These are phyloP conservation scores for Haemoproteus tartakovskyi DNA, from an alignment of 169 alveolate genomes.

Conservation along the genomic window DNA sequence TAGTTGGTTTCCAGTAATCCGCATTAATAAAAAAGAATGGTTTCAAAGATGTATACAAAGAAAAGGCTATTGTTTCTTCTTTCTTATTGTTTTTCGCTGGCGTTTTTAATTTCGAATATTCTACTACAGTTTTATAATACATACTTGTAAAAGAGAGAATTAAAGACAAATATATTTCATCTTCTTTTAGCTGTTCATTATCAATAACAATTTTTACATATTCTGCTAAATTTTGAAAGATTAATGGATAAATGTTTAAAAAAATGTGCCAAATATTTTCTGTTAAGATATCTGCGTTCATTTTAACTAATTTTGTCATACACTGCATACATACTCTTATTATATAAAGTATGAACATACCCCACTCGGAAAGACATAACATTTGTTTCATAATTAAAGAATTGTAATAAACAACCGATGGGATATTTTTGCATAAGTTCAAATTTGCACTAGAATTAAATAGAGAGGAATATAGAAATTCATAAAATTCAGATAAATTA, in stretches of 20 bases:
- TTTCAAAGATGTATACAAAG: conserved; percentile 40
- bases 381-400: conserved; percentile 30
- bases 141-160: conserved; percentile 20
- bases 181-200: neutral
- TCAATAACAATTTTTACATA: conserved; percentile 6
- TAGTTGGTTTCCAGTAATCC: neutral
- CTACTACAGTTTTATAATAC: conserved; percentile 19
- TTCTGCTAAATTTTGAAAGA: conserved; percentile 26
- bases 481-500: conserved; percentile 41
- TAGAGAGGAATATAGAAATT: conserved; percentile 1
- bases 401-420: conserved; percentile 39
- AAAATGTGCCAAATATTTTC: conserved; percentile 50
- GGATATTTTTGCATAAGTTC: conserved; percentile 17
- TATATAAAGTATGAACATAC: conserved; percentile 17
- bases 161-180: neutral
- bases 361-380: conserved; percentile 2
- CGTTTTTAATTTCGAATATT: conserved; percentile 34
- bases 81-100: conserved; percentile 46
- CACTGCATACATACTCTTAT: conserved; percentile 27
- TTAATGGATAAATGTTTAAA: conserved; percentile 7
- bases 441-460: conserved; percentile 29
- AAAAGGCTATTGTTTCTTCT: conserved; percentile 61
- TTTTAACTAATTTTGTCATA: conserved; percentile 12
- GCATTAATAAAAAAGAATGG: conserved; percentile 47
- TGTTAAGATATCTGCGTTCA: conserved; percentile 12